phyloP scores from a whole-genome alignment of 208 protist genomes.

The Crithidia acanthocephali region DNA sequence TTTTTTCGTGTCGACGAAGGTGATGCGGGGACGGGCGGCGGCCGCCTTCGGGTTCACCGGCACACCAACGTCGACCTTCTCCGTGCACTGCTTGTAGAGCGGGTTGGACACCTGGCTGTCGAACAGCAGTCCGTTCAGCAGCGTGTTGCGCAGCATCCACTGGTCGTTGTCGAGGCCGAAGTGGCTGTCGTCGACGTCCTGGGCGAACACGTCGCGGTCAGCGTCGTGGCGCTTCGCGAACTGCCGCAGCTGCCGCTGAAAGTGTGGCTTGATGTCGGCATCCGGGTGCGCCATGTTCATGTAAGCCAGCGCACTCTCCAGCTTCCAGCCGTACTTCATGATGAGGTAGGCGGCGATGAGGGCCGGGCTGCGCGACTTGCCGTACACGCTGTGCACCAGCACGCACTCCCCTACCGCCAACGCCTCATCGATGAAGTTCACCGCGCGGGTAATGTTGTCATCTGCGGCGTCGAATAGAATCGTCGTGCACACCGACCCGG shows the following conservation, averaged over 20 bases:
- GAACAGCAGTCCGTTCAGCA: constrained; percentile 85
- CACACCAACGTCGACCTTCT: constrained; percentile 65
- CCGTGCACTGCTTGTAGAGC: constrained; percentile 67
- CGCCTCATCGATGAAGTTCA: constrained; percentile 90
- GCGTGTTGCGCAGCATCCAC: constrained; percentile 93
- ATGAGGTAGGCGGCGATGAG: constrained; percentile 92
- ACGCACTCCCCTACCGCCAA: constrained; percentile 85
- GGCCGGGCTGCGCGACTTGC: constrained; percentile 81
- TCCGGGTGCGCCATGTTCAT: constrained; percentile 91
- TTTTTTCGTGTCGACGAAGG: constrained; percentile 81
- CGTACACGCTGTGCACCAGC: constrained; percentile 87
- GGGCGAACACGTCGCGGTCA: constrained; percentile 86
- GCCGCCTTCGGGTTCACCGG: constrained; percentile 33
- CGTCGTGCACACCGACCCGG: constrained; percentile 72
- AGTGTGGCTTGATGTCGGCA: constrained; percentile 91
- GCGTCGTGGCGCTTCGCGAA: constrained; percentile 85
- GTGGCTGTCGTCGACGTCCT: constrained; percentile 74
- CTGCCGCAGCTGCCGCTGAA: constrained; percentile 85
- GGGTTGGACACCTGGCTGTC: constrained; percentile 69
- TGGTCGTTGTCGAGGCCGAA: constrained; percentile 93
- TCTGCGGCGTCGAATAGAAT: constrained; percentile 86
- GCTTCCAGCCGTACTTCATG: constrained; percentile 92
- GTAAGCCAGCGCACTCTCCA: constrained; percentile 84
- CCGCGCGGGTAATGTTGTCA: constrained; percentile 74
- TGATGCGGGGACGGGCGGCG: constrained; percentile 43